Evolutionary conservation across 78 protist species (phyloP), one percentile per base, ranked within the genome.

Genomic region (Protostelium mycophagum): DNA sequence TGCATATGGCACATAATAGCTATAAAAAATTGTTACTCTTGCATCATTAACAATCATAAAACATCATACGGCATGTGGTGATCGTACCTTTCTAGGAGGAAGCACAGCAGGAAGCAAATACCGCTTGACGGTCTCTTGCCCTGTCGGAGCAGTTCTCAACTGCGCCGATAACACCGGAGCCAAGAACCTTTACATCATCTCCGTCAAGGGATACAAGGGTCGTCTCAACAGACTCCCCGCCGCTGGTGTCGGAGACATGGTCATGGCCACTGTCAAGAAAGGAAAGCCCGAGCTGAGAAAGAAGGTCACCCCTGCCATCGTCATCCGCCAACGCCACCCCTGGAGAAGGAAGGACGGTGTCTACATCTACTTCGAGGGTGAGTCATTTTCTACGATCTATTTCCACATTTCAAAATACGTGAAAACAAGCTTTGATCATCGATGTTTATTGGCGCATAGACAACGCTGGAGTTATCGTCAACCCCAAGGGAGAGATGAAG

Each of bases 91-190:
- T 51, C 16, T 16, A 51, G 73, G 73, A 51, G 73, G 73, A 51
- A 51, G 73, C 73, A 51, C 96, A 28, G 39, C 91, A 25, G 96
- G 96, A 36, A 38, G 86, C 38, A 94, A 94, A 83, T 89, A 89
- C 93, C 90, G 96, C 88, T 89, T 94, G 85, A 37, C 96, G 38
- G 89, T 89, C 37, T 90, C 92, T 89, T 91, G 90, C 35, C 95
- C 97, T 38, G 99, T 97, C 35, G 98, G 96, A 35, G 98, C 99
- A 29, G 97, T 97, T 38, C 91, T 99, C 95, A 99, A 98, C 99
- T 97, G 99, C 95, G 99, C 99, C n/a, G 99, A 99, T 94, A 99
- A 99, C 99, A 95, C 99, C 38, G 99, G 99, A 35, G 99, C 99
- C 93, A 98, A 98, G 98, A 98, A 98, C 96, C 94, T 99, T 88